Conservation (phyloP, 139 green algal species). For the Chlamydomonas sphaeroides region DNA sequence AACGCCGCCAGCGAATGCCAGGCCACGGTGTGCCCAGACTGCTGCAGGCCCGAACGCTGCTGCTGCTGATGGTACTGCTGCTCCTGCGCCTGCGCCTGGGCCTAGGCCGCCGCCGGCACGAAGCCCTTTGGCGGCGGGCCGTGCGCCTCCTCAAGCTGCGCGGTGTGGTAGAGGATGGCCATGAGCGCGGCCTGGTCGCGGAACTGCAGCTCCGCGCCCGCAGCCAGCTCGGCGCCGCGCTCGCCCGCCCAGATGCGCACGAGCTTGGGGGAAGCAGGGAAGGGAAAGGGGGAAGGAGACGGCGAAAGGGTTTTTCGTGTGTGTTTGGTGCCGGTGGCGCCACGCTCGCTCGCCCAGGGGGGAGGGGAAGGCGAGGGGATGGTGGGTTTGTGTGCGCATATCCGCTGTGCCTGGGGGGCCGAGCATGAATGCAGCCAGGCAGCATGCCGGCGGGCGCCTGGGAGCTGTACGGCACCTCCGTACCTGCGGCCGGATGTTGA, state of each 20-base stretch:
- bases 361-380: no score
- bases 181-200: conserved; percentile 49
- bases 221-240: conserved; percentile 24
- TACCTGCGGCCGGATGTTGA: conserved; percentile 52
- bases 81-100: background rate
- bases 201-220: conserved; percentile 20
- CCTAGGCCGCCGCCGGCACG: background rate
- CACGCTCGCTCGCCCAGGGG: no score
- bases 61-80: no score
- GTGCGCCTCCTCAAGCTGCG: conserved; percentile 47
- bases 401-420: no score
- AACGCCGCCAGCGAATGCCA: no score
- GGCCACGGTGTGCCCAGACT: background rate
- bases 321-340: no score
- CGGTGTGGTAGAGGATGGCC: conserved; percentile 58
- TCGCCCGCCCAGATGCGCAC: conserved; percentile 54
- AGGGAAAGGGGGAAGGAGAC: background rate
- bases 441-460: no score
- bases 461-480: no score
- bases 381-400: no score
- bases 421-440: no score
- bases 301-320: no score
- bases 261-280: conserved; percentile 9
- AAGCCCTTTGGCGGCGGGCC: conserved; percentile 10
- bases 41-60: background rate